Evolutionary conservation across 1,284 basidiomycete genomes (phyloP).

Genomic region (Cutaneotrichosporon arboriforme): DNA sequence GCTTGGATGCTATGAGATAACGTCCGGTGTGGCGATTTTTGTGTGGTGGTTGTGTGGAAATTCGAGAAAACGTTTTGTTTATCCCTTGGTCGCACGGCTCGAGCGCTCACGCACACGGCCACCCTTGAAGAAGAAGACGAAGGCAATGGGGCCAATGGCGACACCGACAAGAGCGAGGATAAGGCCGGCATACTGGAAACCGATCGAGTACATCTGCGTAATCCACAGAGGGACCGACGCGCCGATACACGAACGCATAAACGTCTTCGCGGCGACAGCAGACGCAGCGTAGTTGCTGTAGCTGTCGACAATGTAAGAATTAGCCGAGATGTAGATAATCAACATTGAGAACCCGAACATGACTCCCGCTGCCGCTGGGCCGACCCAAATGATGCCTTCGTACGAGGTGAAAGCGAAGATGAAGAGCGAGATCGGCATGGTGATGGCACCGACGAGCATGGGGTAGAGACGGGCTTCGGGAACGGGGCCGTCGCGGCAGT

Average conservation of each 20-base stretch:
- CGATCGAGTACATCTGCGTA: constrained; percentile 19
- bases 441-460: constrained; percentile 35
- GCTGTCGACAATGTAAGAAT: constrained; percentile 40
- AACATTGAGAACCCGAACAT: constrained; percentile 40
- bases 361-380: constrained; percentile 29
- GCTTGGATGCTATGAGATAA: too few species aligned
- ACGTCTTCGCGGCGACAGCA: constrained; percentile 52
- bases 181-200: constrained; percentile 36
- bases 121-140: constrained; percentile 41
- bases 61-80: background rate
- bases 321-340: constrained; percentile 43
- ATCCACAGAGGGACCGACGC: constrained; percentile 42
- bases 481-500: constrained; percentile 21
- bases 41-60: too few species aligned
- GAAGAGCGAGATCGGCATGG: constrained; percentile 49
- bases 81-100: constrained; percentile 21
- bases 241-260: constrained; percentile 50
- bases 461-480: constrained; percentile 36
- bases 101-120: constrained; percentile 23
- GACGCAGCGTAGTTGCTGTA: constrained; percentile 39
- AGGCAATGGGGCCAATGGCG: constrained; percentile 34
- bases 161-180: constrained; percentile 34
- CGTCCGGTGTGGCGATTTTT: too few species aligned
- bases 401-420: constrained; percentile 43
- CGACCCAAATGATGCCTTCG: constrained; percentile 35